These are phyloP conservation scores for Russula lepida DNA, from an alignment of 768 basidiomycete genomes.

Conservation along the genomic window DNA sequence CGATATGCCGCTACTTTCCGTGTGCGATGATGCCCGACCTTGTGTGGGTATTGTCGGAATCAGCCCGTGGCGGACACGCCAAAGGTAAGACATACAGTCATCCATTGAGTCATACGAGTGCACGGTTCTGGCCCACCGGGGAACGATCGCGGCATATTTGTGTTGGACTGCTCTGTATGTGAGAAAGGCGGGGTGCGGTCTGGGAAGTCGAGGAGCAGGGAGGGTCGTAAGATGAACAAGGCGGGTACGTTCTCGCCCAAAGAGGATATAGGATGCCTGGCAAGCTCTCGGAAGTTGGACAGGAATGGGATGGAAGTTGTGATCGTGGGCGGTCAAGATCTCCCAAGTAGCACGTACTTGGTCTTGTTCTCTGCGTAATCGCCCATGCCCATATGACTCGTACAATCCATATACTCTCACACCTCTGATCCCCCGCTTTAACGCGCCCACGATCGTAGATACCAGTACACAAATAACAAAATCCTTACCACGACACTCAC, in stretches of 20 bases:
- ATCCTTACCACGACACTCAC: background rate
- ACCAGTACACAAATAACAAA: background rate
- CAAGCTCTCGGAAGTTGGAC: background rate
- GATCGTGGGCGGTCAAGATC: constrained; percentile 11
- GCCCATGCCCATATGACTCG: background rate
- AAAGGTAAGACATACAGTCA: background rate
- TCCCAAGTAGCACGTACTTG: background rate
- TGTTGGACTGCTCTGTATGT: background rate
- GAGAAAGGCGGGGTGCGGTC: background rate
- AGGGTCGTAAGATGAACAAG: background rate
- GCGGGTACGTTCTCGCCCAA: constrained; percentile 15
- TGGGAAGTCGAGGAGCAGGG: background rate
- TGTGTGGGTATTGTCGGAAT: background rate
- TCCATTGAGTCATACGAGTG: background rate
- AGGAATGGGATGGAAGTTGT: constrained; percentile 1
- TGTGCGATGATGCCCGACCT: too few relatives aligned
- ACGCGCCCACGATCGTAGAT: background rate
- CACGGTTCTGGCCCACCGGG: background rate
- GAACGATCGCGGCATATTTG: constrained; percentile 9
- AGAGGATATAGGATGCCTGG: background rate
- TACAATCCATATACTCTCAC: too few relatives aligned
- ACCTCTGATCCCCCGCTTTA: background rate
- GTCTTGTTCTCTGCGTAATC: constrained; percentile 8
- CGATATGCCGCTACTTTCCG: background rate
- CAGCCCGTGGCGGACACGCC: background rate